These are phyloP conservation scores for Boletellus sp. DNA, from an alignment of 1,284 basidiomycete genomes.

Conservation along the genomic window DNA sequence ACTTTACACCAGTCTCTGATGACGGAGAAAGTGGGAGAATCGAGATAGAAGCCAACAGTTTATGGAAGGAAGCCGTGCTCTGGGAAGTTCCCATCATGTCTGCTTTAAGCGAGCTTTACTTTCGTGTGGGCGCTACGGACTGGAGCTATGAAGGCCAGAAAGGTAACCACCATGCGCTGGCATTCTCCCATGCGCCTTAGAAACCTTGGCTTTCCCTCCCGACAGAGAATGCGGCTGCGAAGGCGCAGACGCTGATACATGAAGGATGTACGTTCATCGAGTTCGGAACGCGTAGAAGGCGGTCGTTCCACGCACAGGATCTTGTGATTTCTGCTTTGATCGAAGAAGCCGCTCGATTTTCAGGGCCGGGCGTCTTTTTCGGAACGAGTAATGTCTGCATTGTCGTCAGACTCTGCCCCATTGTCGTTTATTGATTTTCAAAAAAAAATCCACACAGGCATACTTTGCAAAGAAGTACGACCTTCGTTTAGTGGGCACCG, in stretches of 20 bases:
- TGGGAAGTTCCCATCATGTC: slow-evolving; percentile 98
- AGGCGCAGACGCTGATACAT: slow-evolving; percentile 66
- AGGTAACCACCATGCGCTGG: slow-evolving; percentile 40
- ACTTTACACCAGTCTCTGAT: slow-evolving; percentile 56
- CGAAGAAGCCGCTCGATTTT: slow-evolving; percentile 54
- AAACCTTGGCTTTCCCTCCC: background rate
- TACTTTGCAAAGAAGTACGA: slow-evolving; percentile 77
- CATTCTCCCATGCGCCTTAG: slow-evolving; percentile 1
- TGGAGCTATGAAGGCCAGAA: slow-evolving; percentile 84
- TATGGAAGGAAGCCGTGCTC: slow-evolving; percentile 88
- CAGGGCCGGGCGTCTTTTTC: slow-evolving; percentile 56
- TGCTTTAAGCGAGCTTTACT: slow-evolving; percentile 79
- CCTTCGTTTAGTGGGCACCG: slow-evolving; percentile 74
- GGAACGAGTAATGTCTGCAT: slow-evolving; percentile 83
- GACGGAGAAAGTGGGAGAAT: slow-evolving; percentile 63
- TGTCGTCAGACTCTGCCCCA: background rate
- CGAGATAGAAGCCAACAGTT: slow-evolving; percentile 71
- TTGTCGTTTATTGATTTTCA: background rate
- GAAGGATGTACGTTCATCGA: slow-evolving; percentile 82
- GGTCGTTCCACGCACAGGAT: slow-evolving; percentile 81
- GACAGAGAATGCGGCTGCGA: slow-evolving; percentile 62
- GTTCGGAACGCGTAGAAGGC: slow-evolving; percentile 87
- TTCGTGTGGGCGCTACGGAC: slow-evolving; percentile 65
- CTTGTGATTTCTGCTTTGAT: slow-evolving; percentile 72
- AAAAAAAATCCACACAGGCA: slow-evolving; percentile 45